Percentiles rank a stretch among this genome's conserved stretches.
Conservation (phyloP, 768 basidiomycete genomes). For the Myochromella boudieri region DNA sequence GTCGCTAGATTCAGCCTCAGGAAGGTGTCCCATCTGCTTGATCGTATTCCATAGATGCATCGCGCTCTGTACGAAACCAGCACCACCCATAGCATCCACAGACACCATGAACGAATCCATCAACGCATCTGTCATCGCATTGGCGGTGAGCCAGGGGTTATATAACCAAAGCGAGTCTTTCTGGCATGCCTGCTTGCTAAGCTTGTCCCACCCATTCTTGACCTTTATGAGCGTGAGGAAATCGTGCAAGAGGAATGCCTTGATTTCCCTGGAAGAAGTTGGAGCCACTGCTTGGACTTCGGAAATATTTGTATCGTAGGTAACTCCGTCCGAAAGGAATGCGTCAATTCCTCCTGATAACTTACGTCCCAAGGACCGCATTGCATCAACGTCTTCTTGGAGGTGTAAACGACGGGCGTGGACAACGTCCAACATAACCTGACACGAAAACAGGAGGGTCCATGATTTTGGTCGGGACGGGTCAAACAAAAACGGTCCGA, state of each 20-base stretch:
- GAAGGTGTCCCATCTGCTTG: slow-evolving; percentile 8
- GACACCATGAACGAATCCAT: not conserved
- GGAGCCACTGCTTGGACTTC: not conserved
- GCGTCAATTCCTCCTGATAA: not conserved
- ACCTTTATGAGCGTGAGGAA: not conserved
- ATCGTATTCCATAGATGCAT: slow-evolving; percentile 11
- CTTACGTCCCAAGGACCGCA: not conserved
- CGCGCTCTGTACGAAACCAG: slow-evolving; percentile 11
- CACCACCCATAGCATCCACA: not conserved
- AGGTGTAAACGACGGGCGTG: slow-evolving; percentile 7
- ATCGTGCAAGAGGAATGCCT: slow-evolving; percentile 1
- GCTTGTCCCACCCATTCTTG: slow-evolving; percentile 1
- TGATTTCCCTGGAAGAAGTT: not conserved
- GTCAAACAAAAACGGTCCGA: not conserved
- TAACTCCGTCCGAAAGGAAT: slow-evolving; percentile 1
- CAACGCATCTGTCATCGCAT: slow-evolving; percentile 4
- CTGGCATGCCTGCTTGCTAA: slow-evolving; percentile 6
- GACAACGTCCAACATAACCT: slow-evolving; percentile 3
- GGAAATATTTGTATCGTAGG: not conserved
- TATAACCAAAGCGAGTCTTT: slow-evolving; percentile 4
- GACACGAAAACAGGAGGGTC: slow-evolving; percentile 10
- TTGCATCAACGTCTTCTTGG: slow-evolving; percentile 2
- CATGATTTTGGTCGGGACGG: slow-evolving; percentile 1
- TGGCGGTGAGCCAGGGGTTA: slow-evolving; percentile 7
- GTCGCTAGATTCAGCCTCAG: no score